Conservation (phyloP, 2,329 filamentous ascomycete species). For the Dactylellina cionopaga region DNA sequence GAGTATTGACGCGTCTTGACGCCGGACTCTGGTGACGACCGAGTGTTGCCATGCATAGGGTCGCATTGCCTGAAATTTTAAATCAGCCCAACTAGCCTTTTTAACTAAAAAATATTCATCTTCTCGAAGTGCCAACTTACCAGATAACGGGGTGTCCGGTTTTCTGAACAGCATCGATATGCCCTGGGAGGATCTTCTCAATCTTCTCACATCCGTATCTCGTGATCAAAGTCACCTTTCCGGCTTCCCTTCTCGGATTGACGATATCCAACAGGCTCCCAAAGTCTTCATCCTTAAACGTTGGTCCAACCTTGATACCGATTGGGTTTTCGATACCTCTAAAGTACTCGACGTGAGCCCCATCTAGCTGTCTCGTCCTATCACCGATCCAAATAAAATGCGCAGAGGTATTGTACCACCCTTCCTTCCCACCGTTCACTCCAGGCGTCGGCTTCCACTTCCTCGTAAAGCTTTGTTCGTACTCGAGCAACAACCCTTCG, state of each 20-base stretch:
- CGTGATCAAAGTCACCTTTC: conserved; percentile 95
- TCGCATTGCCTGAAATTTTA: conserved; percentile 77
- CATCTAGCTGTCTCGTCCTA: conserved; percentile 89
- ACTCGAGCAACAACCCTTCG: conserved; percentile 91
- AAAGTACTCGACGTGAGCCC: conserved; percentile 97
- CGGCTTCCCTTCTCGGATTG: conserved; percentile 82
- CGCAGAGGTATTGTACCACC: conserved; percentile 86
- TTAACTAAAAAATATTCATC: not conserved
- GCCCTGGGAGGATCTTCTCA: conserved; percentile 76
- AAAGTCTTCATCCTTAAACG: conserved; percentile 79
- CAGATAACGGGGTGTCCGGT: conserved; percentile 69
- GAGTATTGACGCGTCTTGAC: conserved; percentile 93
- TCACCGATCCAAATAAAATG: conserved; percentile 99
- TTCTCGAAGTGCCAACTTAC: conserved; percentile 35
- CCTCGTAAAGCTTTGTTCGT: conserved; percentile 87
- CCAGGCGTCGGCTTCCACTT: conserved; percentile 71
- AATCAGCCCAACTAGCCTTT: no score
- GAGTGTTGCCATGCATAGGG: conserved; percentile 92
- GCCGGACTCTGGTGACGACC: conserved; percentile 73
- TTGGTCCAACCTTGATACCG: conserved; percentile 93
- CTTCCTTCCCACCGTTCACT: conserved; percentile 61
- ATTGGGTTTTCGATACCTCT: conserved; percentile 95
- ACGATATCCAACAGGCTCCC: conserved; percentile 82
- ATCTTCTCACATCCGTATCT: conserved; percentile 88
- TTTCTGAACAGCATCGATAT: conserved; percentile 87